phyloP scores from a whole-genome alignment of 257 asterid species.

The Fraxinus cuspidata region DNA sequence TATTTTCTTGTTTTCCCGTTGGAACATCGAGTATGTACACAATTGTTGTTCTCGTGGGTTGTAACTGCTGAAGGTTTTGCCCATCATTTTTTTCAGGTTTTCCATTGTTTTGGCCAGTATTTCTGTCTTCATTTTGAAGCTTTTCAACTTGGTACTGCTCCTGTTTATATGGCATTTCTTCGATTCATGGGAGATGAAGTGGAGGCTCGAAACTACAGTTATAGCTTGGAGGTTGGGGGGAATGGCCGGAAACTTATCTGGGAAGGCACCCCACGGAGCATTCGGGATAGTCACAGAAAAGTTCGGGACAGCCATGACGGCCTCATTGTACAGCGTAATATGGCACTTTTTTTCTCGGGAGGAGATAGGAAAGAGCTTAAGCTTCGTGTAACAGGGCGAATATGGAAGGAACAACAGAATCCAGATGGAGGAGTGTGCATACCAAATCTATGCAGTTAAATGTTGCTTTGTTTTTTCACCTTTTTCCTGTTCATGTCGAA shows the following conservation, averaged over 20 bases:
- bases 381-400: slow-evolving; percentile 55
- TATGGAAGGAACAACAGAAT: slow-evolving; percentile 55
- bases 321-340: slow-evolving; percentile 50
- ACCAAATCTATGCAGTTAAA: slow-evolving; percentile 47
- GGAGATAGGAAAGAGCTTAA: slow-evolving; percentile 59
- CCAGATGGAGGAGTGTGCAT: slow-evolving; percentile 47
- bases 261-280: slow-evolving; percentile 65
- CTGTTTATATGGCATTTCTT: slow-evolving; percentile 58
- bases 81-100: slow-evolving; percentile 37
- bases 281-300: slow-evolving; percentile 56
- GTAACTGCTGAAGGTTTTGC: slow-evolving; percentile 9
- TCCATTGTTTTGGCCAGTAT: slow-evolving; percentile 55
- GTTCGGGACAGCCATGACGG: slow-evolving; percentile 67
- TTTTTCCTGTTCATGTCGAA: not conserved
- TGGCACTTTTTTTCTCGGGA: slow-evolving; percentile 58
- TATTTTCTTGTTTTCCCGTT: not conserved
- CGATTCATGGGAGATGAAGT: slow-evolving; percentile 57
- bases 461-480: not conserved
- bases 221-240: slow-evolving; percentile 63
- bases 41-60: not conserved
- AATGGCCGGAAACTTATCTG: slow-evolving; percentile 54
- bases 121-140: slow-evolving; percentile 62
- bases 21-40: not conserved
- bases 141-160: slow-evolving; percentile 52
- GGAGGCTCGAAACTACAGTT: slow-evolving; percentile 54